These are phyloP conservation scores for Aspergillus pseudonomiae DNA, from an alignment of 2,329 filamentous ascomycete genomes.

Conservation along the genomic window DNA sequence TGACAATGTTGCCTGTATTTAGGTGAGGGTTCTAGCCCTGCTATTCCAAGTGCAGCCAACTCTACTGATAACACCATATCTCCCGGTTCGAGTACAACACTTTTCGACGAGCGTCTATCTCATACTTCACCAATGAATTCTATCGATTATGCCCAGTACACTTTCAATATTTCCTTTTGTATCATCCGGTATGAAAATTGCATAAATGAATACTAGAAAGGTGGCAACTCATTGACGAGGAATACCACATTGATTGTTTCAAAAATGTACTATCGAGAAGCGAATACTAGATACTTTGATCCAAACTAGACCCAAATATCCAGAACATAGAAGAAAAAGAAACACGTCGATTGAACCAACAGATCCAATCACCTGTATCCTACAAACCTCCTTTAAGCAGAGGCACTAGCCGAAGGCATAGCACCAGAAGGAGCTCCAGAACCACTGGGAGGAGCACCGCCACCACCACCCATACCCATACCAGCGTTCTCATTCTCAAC, in stretches of 20 bases:
- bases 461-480: constrained; percentile 13
- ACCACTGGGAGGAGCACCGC: constrained; percentile 7
- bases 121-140: no score
- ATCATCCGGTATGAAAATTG: no score
- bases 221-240: background rate
- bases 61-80: no score
- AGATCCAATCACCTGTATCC: no score
- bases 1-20: no score
- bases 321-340: background rate
- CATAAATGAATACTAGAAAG: background rate
- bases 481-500: constrained; percentile 32
- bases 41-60: no score
- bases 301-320: background rate
- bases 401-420: background rate
- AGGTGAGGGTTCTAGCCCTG: no score
- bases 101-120: no score
- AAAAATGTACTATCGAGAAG: background rate
- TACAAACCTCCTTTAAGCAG: background rate
- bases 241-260: background rate
- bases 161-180: no score
- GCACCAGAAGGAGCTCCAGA: background rate
- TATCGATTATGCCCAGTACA: no score
- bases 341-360: background rate
- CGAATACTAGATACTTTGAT: background rate
- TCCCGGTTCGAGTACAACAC: no score